Percentiles rank a stretch among this genome's conserved stretches.
Evolutionary conservation across 2,329 filamentous ascomycete species (phyloP).

Genomic region (Fusarium sp.): DNA sequence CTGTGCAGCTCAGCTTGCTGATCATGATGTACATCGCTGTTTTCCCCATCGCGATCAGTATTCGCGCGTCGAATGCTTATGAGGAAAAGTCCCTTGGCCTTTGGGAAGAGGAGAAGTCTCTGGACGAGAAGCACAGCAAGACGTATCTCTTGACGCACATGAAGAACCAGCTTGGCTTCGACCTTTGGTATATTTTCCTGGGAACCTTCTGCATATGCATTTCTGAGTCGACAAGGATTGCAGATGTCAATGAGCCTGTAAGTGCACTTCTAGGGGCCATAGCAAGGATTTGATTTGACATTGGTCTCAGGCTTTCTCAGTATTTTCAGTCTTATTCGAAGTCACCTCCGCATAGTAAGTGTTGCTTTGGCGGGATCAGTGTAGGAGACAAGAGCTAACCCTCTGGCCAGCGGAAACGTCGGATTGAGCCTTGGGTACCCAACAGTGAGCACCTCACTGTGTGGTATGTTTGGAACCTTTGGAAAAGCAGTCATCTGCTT

Average conservation of each 20-base stretch:
- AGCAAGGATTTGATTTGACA: neutral
- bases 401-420: slow-evolving; percentile 43
- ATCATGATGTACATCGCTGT: slow-evolving; percentile 73
- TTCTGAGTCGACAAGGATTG: slow-evolving; percentile 34
- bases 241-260: slow-evolving; percentile 36
- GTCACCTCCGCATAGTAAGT: slow-evolving; percentile 46
- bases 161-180: slow-evolving; percentile 51
- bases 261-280: neutral
- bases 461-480: slow-evolving; percentile 43
- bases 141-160: slow-evolving; percentile 47
- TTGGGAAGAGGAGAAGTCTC: slow-evolving; percentile 49
- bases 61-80: slow-evolving; percentile 67
- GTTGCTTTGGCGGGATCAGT: fast-evolving
- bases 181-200: slow-evolving; percentile 53
- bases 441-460: slow-evolving; percentile 38
- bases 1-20: slow-evolving; percentile 65
- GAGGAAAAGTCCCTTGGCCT: slow-evolving; percentile 69
- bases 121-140: slow-evolving; percentile 39
- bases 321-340: slow-evolving; percentile 47
- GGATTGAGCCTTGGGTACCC: slow-evolving; percentile 48
- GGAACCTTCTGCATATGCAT: slow-evolving; percentile 49
- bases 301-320: slow-evolving; percentile 33
- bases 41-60: slow-evolving; percentile 68
- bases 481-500: slow-evolving; percentile 48
- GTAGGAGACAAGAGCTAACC: neutral